These are phyloP conservation scores for Triticum urartu DNA, from an alignment of 176 grass and related monocot species.

Conservation along the genomic window DNA sequence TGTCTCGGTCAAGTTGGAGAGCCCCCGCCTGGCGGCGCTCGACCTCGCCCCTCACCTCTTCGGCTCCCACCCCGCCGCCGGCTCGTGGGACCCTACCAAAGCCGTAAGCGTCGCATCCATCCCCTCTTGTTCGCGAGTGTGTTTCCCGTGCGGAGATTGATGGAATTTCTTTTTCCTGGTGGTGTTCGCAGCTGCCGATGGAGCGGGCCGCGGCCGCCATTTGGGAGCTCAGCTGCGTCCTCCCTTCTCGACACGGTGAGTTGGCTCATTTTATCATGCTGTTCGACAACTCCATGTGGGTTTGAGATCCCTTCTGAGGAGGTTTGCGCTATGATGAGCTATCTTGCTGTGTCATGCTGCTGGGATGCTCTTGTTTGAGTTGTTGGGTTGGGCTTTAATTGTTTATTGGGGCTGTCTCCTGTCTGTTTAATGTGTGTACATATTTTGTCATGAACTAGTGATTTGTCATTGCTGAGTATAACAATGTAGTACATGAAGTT, in stretches of 20 bases:
- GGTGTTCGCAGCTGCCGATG: slow-evolving; percentile 56
- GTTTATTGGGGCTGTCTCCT: background rate
- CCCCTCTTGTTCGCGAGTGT: background rate
- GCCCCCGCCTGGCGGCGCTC: slow-evolving; percentile 44
- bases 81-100: slow-evolving; percentile 77
- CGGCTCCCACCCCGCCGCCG: slow-evolving; percentile 70
- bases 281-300: background rate
- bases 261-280: slow-evolving; percentile 1
- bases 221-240: slow-evolving; percentile 91
- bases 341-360: background rate
- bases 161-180: background rate
- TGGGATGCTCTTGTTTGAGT: background rate
- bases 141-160: slow-evolving; percentile 13
- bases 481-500: background rate
- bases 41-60: slow-evolving; percentile 70
- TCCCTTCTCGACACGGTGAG: slow-evolving; percentile 68
- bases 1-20: slow-evolving; percentile 78
- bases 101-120: slow-evolving; percentile 54
- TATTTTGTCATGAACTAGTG: background rate
- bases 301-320: background rate
- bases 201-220: slow-evolving; percentile 53
- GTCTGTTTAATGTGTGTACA: background rate
- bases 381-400: background rate
- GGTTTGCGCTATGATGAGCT: background rate
- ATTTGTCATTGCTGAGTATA: background rate